Evolutionary conservation across 176 grass and related monocot species (phyloP), one percentile per base, ranked within the genome.

Genomic region (Musa itinerans): DNA sequence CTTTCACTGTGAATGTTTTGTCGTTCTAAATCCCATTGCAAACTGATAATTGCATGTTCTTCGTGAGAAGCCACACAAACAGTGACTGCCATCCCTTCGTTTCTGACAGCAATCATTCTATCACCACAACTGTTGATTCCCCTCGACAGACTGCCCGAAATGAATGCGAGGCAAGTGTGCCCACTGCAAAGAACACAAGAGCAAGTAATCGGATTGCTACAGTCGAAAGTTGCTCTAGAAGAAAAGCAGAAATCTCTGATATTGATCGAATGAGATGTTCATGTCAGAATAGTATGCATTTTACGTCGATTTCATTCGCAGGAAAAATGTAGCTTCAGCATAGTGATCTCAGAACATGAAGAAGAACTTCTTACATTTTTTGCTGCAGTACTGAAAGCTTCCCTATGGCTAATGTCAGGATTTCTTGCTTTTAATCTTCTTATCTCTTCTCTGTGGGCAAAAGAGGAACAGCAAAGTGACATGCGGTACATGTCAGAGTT

Each of bases 321-420:
- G 57, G 15, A 17, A 5, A 61, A 61, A 16, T 17, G 15, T n/a
- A 61, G 57, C 4, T 5, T 10, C 54, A 61, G 12, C n/a, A 61
- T 20, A 57, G 8, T 17, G 12, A 14, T 5, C 15, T 6, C 5
- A 16, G n/a, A 62, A 62, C 3, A 62, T 17, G 15, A 62, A 19
- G 15, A 62, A 19, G 34, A 43, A 43, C 34, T 62, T 2, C 57
- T 62, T n/a, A 62, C 57, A 62, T 62, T 62, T 62, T 62, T 62
- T 73, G 89, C 89, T 81, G 89, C 89, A 0, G 89, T 80, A 68
- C 89, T 91, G 67, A 91, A 91, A 50, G 89, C 89, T 85, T 87
- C 83, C 43, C 89, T 83, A 51, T 91, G 89, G 80, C 85, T 91
- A 68, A 91, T 88, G 52, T 83, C 85, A 7, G 89, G 89, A 24